A percentile compares a stretch with the other conserved stretches of the same genome.
phyloP scores from a whole-genome alignment of 2,329 filamentous ascomycete genomes.

The Penicillium sp. region DNA sequence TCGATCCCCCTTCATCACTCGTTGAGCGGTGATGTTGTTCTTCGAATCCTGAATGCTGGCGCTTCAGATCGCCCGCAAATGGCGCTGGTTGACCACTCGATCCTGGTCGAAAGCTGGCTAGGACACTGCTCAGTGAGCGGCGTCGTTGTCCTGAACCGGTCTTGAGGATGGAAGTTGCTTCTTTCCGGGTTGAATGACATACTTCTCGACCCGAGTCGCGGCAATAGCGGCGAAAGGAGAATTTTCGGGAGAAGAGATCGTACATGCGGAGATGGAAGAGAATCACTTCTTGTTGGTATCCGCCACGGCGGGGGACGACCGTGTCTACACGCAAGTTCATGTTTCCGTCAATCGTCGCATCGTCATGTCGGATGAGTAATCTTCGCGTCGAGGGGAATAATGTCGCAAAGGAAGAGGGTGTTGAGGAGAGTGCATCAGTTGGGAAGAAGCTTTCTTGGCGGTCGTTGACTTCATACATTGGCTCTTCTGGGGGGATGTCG shows the following conservation, averaged over 20 bases:
- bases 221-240: slow-evolving; percentile 87
- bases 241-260: slow-evolving; percentile 80
- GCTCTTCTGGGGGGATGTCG: slow-evolving; percentile 49
- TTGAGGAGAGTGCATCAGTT: slow-evolving; percentile 70
- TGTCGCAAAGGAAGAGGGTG: slow-evolving; percentile 75
- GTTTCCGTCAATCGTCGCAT: slow-evolving; percentile 86
- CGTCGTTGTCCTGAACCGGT: slow-evolving; percentile 56
- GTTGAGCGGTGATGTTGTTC: slow-evolving; percentile 39
- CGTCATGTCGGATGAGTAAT: slow-evolving; percentile 83
- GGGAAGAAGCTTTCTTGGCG: slow-evolving; percentile 62
- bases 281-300: slow-evolving; percentile 63
- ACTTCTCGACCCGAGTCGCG: slow-evolving; percentile 91
- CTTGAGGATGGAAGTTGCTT: slow-evolving; percentile 55
- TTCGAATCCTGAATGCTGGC: slow-evolving; percentile 59
- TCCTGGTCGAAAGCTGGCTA: slow-evolving; percentile 57
- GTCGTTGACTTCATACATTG: slow-evolving; percentile 52
- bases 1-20: slow-evolving; percentile 10
- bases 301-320: slow-evolving; percentile 59
- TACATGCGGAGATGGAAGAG: slow-evolving; percentile 96
- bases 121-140: slow-evolving; percentile 60
- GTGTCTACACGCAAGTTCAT: slow-evolving; percentile 94
- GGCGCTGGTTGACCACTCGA: slow-evolving; percentile 41
- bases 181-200: slow-evolving; percentile 74
- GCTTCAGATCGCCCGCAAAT: slow-evolving; percentile 50
- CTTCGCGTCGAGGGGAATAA: slow-evolving; percentile 84